Conservation (phyloP, 805 yeast species). For the Wickerhamomyces mucosus region DNA sequence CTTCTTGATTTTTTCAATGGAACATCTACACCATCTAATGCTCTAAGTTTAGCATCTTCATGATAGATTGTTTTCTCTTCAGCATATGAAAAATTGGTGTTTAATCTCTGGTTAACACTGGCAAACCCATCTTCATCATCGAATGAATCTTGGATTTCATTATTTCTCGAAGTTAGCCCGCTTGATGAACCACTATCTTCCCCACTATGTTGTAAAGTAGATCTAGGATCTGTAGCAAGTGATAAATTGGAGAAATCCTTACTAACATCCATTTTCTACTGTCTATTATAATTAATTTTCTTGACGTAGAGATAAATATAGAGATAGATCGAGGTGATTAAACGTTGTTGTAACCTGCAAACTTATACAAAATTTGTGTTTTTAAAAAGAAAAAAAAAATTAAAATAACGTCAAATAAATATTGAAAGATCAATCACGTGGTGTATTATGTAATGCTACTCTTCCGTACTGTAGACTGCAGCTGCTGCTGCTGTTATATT, state of each 20-base stretch:
- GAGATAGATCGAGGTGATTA: too few relatives aligned
- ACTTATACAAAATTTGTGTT: too few relatives aligned
- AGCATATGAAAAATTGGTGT: conserved; percentile 53
- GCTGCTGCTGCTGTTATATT: too few relatives aligned
- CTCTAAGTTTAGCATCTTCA: conserved; percentile 57
- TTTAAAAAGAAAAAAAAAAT: too few relatives aligned
- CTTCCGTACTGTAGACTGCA: too few relatives aligned
- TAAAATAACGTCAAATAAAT: too few relatives aligned
- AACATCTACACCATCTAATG: conserved; percentile 32
- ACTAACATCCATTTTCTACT: not conserved
- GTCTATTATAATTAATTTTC: too few relatives aligned
- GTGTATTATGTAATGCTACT: too few relatives aligned
- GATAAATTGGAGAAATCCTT: not conserved
- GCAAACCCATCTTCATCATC: conserved; percentile 14
- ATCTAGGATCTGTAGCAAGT: not conserved
- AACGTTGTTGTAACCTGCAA: too few relatives aligned
- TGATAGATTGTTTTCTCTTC: conserved; percentile 58
- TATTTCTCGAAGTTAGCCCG: not conserved
- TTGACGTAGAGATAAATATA: too few relatives aligned
- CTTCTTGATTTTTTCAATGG: conserved; percentile 26
- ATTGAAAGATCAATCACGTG: too few relatives aligned
- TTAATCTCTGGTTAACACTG: conserved; percentile 16
- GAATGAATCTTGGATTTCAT: not conserved
- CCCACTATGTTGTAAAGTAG: not conserved
- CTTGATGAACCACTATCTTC: not conserved